Evolutionary conservation across 768 basidiomycete species (phyloP).

Genomic region (Pilatotrama ljubarskyi): DNA sequence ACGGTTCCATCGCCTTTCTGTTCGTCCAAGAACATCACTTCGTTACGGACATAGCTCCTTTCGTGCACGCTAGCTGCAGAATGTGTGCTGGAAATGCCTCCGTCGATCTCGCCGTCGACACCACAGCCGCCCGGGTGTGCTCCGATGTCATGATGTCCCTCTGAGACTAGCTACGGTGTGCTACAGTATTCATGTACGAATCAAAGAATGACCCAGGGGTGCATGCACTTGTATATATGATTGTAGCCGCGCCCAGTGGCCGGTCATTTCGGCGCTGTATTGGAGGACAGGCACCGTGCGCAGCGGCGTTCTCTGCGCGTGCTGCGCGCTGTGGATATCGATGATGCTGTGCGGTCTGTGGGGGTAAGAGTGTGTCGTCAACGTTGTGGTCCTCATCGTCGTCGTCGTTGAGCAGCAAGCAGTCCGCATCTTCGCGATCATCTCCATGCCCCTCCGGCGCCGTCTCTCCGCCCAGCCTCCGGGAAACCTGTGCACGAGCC

Average conservation of each 20-base stretch:
- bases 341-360: constrained; percentile 10
- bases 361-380: not conserved
- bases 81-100: not conserved
- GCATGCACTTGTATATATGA: not conserved
- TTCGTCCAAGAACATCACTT: not conserved
- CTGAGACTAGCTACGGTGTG: not conserved
- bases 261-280: not conserved
- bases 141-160: not conserved
- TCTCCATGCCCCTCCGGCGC: constrained; percentile 21
- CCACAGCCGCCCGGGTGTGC: not conserved
- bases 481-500: constrained; percentile 16
- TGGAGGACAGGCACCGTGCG: not conserved
- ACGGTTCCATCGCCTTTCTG: not conserved
- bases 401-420: constrained; percentile 5
- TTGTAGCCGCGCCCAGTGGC: not conserved
- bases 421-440: constrained; percentile 4
- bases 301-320: not conserved
- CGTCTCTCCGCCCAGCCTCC: constrained; percentile 11
- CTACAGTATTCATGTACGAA: not conserved
- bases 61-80: not conserved
- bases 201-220: not conserved
- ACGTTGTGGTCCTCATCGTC: not conserved
- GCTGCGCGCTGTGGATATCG: not conserved
- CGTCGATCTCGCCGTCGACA: not conserved
- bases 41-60: not conserved